Conservation (phyloP, 768 basidiomycete genomes). For the Russula olivacea region DNA sequence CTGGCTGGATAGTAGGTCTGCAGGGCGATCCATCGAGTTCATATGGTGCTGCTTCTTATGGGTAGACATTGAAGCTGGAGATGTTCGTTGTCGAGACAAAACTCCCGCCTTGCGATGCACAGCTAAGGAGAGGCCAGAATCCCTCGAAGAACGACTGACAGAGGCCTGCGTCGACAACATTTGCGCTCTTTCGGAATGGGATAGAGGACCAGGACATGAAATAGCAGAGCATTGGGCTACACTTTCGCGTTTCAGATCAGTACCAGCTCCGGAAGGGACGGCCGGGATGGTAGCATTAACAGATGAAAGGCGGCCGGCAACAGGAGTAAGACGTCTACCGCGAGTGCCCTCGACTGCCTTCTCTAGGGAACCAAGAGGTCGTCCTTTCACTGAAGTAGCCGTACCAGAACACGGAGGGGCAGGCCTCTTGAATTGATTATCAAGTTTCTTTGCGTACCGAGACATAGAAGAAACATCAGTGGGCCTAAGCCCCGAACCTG, state of each 20-base stretch:
- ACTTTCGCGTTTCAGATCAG: not conserved
- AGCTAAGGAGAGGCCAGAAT: not conserved
- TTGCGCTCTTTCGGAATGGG: not conserved
- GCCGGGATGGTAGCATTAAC: not conserved
- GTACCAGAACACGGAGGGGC: not conserved
- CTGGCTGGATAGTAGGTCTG: not conserved
- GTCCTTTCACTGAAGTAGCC: not conserved
- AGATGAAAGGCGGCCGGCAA: not conserved
- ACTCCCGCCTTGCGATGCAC: not conserved
- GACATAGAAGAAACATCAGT: not conserved
- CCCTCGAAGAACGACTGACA: not conserved
- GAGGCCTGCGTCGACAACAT: not conserved
- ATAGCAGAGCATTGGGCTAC: not conserved
- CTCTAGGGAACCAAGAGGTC: not conserved
- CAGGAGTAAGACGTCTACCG: not conserved
- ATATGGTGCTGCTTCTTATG: not conserved
- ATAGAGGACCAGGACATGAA: constrained; percentile 1
- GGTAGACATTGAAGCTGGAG: not conserved
- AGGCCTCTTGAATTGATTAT: not conserved
- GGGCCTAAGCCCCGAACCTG: constrained; percentile 15
- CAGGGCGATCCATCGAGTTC: not conserved
- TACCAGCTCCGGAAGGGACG: not conserved
- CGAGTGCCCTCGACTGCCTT: not conserved
- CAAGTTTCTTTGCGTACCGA: not conserved
- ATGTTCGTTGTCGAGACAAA: not conserved